Evolutionary conservation across 805 yeast genomes (phyloP).

Genomic region (Tetrapisispora namnaoensis): DNA sequence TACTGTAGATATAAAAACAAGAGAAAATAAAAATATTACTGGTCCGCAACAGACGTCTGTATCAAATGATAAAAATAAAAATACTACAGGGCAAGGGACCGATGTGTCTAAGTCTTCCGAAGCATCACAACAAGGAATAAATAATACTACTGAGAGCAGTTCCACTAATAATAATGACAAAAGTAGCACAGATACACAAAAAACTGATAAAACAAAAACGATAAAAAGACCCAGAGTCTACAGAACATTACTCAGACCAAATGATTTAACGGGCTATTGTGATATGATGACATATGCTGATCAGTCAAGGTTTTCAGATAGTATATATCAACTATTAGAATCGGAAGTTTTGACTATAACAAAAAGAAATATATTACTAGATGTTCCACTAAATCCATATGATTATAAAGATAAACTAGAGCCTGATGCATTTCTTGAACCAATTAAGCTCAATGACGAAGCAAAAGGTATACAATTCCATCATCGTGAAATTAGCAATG

Average conservation of each 20-base stretch:
- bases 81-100: not conserved
- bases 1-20: constrained; percentile 25
- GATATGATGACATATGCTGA: constrained; percentile 82
- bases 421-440: constrained; percentile 31
- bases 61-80: not conserved
- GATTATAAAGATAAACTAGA: constrained; percentile 31
- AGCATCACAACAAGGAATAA: not conserved
- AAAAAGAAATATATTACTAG: constrained; percentile 63
- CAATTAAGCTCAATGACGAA: constrained; percentile 33
- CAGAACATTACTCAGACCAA: constrained; percentile 69
- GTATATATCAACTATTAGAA: constrained; percentile 71
- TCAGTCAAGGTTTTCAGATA: constrained; percentile 68
- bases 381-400: constrained; percentile 66
- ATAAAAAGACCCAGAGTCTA: constrained; percentile 57
- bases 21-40: constrained; percentile 4
- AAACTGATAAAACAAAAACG: constrained; percentile 6
- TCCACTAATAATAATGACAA: not conserved
- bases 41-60: not conserved
- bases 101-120: not conserved
- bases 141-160: not conserved
- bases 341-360: constrained; percentile 76
- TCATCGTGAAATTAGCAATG: constrained; percentile 34
- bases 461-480: constrained; percentile 27
- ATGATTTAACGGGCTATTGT: constrained; percentile 71
- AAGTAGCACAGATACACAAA: not conserved